Evolutionary conservation across 306 rosid genomes (phyloP), one percentile per base, ranked within the genome.

Genomic region (Ziziphus jujuba): DNA sequence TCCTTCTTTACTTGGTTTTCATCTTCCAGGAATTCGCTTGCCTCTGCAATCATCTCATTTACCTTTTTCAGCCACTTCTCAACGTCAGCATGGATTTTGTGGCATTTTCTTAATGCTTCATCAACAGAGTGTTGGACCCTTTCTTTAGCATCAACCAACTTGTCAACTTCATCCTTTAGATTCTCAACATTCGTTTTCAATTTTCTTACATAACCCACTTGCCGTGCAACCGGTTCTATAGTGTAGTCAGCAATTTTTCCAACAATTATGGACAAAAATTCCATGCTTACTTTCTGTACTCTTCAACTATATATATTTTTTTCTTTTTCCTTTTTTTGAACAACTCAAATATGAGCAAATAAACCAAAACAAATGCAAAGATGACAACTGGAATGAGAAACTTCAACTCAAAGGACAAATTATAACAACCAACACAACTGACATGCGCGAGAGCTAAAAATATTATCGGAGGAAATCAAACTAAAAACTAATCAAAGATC

Each of bases 161-260:
- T 5, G 19, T 21, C 3, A 7, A 57, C 35, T 47, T 55, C 60
- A 16, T 10, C 55, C 7, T 1, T 34, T 0, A 76, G 67, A 48
- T 12, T n/a, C 0, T 23, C 15, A 22, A 75, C 25, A 20, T 71
- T 66, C 67, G 13, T 71, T 33, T 22, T 63, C 31, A 56, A 75
- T 23, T 52, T 21, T 7, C 57, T 5, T 0, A 71, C 7, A 58
- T 71, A 75, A 28, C 76, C 50, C 59, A 75, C 49, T 43, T 61
- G 74, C 9, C 70, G 57, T 44, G 15, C 44, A 59, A 65, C 9
- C 3, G 76, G 80, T 12, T 21, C 58, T 15, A 70, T 12, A 2
- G 62, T 28, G 9, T 57, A 74, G 9, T 61, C 66, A 1, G 15
- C 38, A 34, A 71, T 31, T 66, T 5, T 66, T 28, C 33, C 48